Evolutionary conservation across 208 protist species (phyloP).

Genomic region (Leishmania aethiopica): DNA sequence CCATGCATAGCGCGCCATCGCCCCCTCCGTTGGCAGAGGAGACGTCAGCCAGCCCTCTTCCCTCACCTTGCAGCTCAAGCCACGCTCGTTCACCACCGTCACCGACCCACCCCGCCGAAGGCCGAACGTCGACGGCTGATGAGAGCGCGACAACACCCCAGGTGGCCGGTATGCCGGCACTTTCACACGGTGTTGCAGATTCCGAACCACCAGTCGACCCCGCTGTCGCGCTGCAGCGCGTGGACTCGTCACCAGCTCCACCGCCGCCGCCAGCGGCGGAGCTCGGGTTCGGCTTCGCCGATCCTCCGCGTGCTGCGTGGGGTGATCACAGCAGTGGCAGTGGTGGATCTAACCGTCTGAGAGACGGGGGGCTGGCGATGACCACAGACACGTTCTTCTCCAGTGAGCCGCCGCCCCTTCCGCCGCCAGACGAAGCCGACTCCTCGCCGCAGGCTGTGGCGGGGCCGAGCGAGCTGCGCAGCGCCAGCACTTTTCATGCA

Average conservation of each 20-base stretch:
- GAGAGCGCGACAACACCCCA: neutral
- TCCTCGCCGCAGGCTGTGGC: neutral
- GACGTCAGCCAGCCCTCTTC: neutral
- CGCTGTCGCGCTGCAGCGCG: neutral
- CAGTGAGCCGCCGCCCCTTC: conserved; percentile 25
- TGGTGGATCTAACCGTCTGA: neutral
- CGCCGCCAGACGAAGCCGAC: conserved; percentile 9
- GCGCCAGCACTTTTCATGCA: neutral
- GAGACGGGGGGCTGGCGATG: neutral
- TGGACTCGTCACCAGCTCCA: neutral
- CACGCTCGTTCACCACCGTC: neutral
- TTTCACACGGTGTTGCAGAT: neutral
- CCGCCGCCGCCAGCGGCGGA: neutral
- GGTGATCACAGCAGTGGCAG: neutral
- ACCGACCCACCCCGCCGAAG: neutral
- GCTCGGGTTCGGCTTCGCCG: conserved; percentile 14
- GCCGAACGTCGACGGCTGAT: neutral
- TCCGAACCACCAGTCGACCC: neutral
- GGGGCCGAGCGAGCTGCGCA: neutral
- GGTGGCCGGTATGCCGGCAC: too few species aligned
- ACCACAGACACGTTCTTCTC: conserved; percentile 1
- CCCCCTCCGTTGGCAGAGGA: neutral
- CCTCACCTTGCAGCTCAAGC: neutral
- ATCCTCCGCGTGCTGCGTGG: conserved; percentile 10
- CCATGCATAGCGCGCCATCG: neutral